Base-by-base conservation (phyloP, 148 eudicot genomes). In the Diospyros kaki region DNA sequence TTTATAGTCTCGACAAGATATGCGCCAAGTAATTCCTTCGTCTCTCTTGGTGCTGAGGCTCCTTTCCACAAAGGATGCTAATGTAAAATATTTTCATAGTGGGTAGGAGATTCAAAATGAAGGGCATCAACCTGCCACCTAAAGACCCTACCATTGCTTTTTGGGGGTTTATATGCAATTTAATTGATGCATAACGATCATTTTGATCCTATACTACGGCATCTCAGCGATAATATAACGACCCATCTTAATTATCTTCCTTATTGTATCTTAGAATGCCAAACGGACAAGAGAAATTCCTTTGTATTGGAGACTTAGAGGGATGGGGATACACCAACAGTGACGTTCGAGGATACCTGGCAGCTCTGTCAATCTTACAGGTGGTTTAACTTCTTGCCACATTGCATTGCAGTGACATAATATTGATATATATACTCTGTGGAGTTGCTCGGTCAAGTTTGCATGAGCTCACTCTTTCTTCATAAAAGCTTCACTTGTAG, bases 351-450 rank as follows among this genome's bases (percentile, higher is more conserved):
- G 90, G 89, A 75, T 85, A 89, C 70, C 73, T 84, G 42, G 91
- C 87, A 38, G 83, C 89, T 69, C 78, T 89, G 64, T 78, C 88
- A 3, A 84, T 87, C 73, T 85, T 89, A 80, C 93, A 89, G 89
- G 93, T 86, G 89, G 93, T 86, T 73, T 46, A 2, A 17, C n/a
- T 73, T 64, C 67, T 54, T n/a, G 38, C 4, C 38, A 28, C 28
- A 39, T 53, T 48, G 17, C 59, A 43, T 50, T 45, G 5, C 18
- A 56, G 6, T 15, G 4, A 12, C 18, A 43, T 70, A 8, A 50
- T 15, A 43, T 58, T 43, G 58, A 58, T 14, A 38, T 42, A 58
- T 14, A 38, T 42, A 69, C 50, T 50, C 28, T 39, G 43, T 15
- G 18, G 11, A 10, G 58, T 51, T 7, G 39, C 69, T 66, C 5